Evolutionary conservation across 495 filamentous ascomycete species (phyloP).

Genomic region (Filosporella fistucella): DNA sequence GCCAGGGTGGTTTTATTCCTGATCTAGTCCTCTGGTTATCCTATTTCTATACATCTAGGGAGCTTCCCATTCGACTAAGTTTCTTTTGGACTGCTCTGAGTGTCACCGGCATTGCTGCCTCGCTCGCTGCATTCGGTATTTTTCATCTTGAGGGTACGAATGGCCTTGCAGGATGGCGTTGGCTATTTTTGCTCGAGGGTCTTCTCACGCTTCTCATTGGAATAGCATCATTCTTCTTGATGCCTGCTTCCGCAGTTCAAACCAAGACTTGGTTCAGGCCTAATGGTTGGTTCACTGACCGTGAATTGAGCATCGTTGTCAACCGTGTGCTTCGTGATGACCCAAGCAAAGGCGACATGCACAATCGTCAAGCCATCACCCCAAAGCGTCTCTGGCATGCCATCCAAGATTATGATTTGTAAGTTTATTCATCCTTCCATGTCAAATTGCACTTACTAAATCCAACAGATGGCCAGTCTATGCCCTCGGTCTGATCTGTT

Average conservation of each 20-base stretch:
- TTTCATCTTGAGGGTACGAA: slow-evolving; percentile 47
- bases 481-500: slow-evolving; percentile 51
- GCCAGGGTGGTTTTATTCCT: slow-evolving; percentile 63
- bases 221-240: slow-evolving; percentile 49
- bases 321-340: slow-evolving; percentile 72
- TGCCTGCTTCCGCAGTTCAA: slow-evolving; percentile 69
- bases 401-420: slow-evolving; percentile 49
- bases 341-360: slow-evolving; percentile 52
- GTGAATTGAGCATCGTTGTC: slow-evolving; percentile 65
- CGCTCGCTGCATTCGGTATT: slow-evolving; percentile 68
- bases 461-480: slow-evolving; percentile 44
- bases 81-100: slow-evolving; percentile 72
- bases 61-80: slow-evolving; percentile 60
- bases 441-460: slow-evolving; percentile 44
- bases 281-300: slow-evolving; percentile 59
- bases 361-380: slow-evolving; percentile 56
- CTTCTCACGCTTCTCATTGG: slow-evolving; percentile 35
- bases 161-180: slow-evolving; percentile 62
- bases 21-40: slow-evolving; percentile 60
- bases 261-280: slow-evolving; percentile 45
- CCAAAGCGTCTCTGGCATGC: too few relatives aligned
- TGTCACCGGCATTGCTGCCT: slow-evolving; percentile 57
- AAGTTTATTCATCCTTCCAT: slow-evolving; percentile 44
- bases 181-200: slow-evolving; percentile 57
- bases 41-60: slow-evolving; percentile 70